Base-by-base conservation (phyloP, 768 basidiomycete genomes). In the Amyloporia xantha region DNA sequence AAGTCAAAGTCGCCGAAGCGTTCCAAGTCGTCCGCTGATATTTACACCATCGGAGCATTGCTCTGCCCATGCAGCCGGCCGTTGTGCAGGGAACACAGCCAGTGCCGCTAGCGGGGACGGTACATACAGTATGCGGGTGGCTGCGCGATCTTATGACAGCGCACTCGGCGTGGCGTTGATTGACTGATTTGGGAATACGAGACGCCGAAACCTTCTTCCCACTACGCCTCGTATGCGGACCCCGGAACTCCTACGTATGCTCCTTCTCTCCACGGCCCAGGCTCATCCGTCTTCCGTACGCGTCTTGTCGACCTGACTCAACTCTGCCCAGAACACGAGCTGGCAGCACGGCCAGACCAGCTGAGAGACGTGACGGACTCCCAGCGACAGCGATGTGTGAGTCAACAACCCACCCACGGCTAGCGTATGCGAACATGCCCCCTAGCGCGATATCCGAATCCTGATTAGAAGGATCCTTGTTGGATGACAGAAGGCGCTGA, bases 151-250 rank as follows among this genome's bases (percentile, higher is more conserved):
- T 21, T 19, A n/a, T 25, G 21, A 42, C 17, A 43, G 43, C 53
- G 53, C 47, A 52, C 52, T 56, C 59, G 55, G 53, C 58, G 57
- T 59, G 61, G 61, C 60, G 56, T 60, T 62, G 59, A 63, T 57
- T 60, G 50, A 56, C 62, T 53, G 47, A 53, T 62, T 54, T 45
- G 54, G 61, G 37, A 39, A 20, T 20, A 20, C 26, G 46, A 54
- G 51, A 48, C 51, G 51, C 61, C 60, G 48, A 54, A 58, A 57
- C 56, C 60, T 59, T 59, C 53, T 54, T 54, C 54, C 56, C 58
- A 56, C 58, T 57, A 56, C 55, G 55, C 58, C 61, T 50, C 50
- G 20, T 26, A 41, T 30, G 13, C 48, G 54, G 57, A 58, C 54
- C 54, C 54, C 57, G 49, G 50, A 52, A 55, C 52, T 44, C 54